phyloP scores from a whole-genome alignment of 345 rosid species.

The Cochlearia excelsa region DNA sequence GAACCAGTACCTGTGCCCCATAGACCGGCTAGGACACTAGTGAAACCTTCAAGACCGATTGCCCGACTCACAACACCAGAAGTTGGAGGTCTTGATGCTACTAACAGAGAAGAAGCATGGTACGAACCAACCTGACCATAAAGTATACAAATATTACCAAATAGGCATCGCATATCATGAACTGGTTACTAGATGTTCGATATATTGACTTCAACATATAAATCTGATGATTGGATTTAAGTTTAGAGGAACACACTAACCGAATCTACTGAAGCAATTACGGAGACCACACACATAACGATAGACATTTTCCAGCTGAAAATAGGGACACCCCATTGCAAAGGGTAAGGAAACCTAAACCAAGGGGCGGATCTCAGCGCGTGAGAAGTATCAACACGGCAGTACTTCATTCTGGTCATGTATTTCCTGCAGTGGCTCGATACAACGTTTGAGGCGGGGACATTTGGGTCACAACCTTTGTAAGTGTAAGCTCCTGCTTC shows the following conservation, averaged over 20 bases:
- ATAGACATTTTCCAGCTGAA: slow-evolving; percentile 88
- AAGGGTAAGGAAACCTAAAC: slow-evolving; percentile 96
- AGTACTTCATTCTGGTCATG: slow-evolving; percentile 71
- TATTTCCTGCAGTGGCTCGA: slow-evolving; percentile 88
- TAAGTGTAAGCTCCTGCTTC: slow-evolving; percentile 77
- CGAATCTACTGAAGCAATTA: slow-evolving; percentile 87
- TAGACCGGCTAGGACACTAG: slow-evolving; percentile 89
- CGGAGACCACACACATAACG: slow-evolving; percentile 82
- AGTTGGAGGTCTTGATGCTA: slow-evolving; percentile 93
- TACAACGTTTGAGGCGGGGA: slow-evolving; percentile 74
- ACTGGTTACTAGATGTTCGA: not conserved
- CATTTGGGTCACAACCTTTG: slow-evolving; percentile 74
- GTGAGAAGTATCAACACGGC: slow-evolving; percentile 84
- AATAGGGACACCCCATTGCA: slow-evolving; percentile 97
- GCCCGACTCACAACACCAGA: slow-evolving; percentile 87
- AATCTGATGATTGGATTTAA: not conserved
- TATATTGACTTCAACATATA: not conserved
- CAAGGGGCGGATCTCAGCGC: slow-evolving; percentile 84
- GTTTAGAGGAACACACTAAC: slow-evolving; percentile 48
- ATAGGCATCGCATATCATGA: not conserved
- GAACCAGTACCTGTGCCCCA: slow-evolving; percentile 99
- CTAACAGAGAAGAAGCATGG: slow-evolving; percentile 86
- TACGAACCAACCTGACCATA: slow-evolving; percentile 80
- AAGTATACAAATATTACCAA: too few relatives aligned
- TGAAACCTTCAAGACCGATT: slow-evolving; percentile 92